Evolutionary conservation across 352 stramenopile genomes (phyloP).

Genomic region (Phytopythium cucurbitacearum): DNA sequence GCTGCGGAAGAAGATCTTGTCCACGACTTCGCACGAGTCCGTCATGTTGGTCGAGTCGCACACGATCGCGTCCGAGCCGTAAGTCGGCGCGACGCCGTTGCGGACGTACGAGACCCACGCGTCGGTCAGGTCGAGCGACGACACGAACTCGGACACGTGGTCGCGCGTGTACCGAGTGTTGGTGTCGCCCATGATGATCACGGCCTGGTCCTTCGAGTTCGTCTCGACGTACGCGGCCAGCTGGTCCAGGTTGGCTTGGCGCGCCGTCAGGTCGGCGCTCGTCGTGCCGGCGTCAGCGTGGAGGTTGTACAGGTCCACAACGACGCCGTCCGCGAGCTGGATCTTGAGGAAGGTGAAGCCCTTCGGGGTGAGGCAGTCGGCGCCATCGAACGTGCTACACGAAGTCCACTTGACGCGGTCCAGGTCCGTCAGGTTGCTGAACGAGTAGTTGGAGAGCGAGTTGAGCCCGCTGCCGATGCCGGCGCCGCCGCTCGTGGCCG

Average conservation of each 20-base stretch:
- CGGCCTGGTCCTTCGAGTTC: constrained; percentile 39
- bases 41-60: constrained; percentile 29
- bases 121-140: constrained; percentile 28
- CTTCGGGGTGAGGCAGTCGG: constrained; percentile 55
- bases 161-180: constrained; percentile 56
- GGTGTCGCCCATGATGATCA: constrained; percentile 52
- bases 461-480: constrained; percentile 43
- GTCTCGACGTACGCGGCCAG: constrained; percentile 34
- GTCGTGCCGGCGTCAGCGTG: constrained; percentile 35
- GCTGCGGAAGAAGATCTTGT: constrained; percentile 58
- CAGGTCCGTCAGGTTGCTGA: constrained; percentile 28
- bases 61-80: constrained; percentile 29
- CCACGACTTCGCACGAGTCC: constrained; percentile 46
- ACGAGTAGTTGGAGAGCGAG: constrained; percentile 35
- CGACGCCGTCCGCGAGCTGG: constrained; percentile 34
- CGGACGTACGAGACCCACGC: constrained; percentile 41
- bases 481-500: constrained; percentile 39
- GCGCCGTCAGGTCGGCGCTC: constrained; percentile 24
- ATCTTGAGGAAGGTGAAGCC: constrained; percentile 43
- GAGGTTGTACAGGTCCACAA: constrained; percentile 47
- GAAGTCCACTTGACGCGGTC: constrained; percentile 39
- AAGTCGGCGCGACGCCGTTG: constrained; percentile 21
- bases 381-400: constrained; percentile 39
- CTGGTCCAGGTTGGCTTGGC: constrained; percentile 37
- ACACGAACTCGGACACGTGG: constrained; percentile 29